These are phyloP conservation scores for Artemisia argyi DNA, from an alignment of 129 eudicot genomes.

Conservation along the genomic window DNA sequence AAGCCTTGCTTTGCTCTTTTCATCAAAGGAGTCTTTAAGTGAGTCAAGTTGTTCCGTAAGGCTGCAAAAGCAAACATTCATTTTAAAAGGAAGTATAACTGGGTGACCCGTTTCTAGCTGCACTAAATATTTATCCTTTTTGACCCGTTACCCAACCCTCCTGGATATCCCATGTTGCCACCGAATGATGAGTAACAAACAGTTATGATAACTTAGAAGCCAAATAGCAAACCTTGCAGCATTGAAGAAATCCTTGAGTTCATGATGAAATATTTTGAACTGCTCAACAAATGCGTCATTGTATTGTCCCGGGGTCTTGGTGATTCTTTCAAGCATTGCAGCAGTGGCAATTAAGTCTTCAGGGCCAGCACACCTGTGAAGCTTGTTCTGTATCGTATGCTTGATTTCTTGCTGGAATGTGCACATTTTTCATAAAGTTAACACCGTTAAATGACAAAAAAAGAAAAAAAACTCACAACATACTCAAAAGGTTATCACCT, in stretches of 20 bases:
- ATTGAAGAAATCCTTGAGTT: slow-evolving; percentile 96
- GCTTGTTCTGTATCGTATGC: slow-evolving; percentile 99
- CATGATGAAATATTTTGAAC: slow-evolving; percentile 87
- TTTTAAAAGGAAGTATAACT: background rate
- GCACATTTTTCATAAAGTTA: slow-evolving; percentile 6
- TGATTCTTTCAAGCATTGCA: slow-evolving; percentile 91
- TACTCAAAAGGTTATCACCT: slow-evolving; percentile 44
- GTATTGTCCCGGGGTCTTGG: slow-evolving; percentile 80
- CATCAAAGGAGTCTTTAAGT: slow-evolving; percentile 76
- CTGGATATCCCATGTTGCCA: too few relatives aligned
- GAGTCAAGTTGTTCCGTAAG: slow-evolving; percentile 93
- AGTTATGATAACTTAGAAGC: background rate
- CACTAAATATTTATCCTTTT: background rate
- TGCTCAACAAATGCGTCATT: slow-evolving; percentile 84
- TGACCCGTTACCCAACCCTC: background rate
- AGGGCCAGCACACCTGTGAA: slow-evolving; percentile 95
- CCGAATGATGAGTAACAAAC: background rate
- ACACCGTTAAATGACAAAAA: slow-evolving; percentile 5
- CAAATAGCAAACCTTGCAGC: slow-evolving; percentile 71
- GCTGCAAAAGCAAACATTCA: slow-evolving; percentile 47
- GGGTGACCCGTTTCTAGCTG: too few relatives aligned
- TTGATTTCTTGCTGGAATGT: slow-evolving; percentile 88
- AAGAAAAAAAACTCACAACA: slow-evolving; percentile 7
- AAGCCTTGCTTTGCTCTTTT: slow-evolving; percentile 49
- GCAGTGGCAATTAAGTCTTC: slow-evolving; percentile 94